Evolutionary conservation across 2,329 filamentous ascomycete species (phyloP).

Genomic region (Lachnellula hyalina): DNA sequence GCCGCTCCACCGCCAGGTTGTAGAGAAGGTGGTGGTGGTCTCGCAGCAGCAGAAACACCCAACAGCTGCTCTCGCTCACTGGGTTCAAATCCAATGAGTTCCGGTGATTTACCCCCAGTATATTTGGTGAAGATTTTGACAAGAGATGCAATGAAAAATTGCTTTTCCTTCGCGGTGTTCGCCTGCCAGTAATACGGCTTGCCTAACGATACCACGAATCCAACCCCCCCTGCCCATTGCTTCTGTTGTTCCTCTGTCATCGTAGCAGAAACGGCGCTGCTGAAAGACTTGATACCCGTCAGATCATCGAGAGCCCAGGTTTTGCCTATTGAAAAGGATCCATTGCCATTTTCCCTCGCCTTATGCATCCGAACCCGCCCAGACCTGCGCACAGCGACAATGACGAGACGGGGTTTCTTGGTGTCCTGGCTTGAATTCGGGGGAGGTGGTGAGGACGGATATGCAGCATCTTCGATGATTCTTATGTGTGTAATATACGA

Average conservation of each 20-base stretch:
- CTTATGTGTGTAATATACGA: conserved; percentile 97
- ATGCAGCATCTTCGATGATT: conserved; percentile 78
- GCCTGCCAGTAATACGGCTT: conserved; percentile 99
- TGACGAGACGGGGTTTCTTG: conserved; percentile 87
- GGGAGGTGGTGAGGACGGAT: conserved; percentile 80
- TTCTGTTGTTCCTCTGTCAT: conserved; percentile 57
- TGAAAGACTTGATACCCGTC: conserved; percentile 75
- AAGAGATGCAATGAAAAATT: conserved; percentile 94
- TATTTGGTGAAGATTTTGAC: conserved; percentile 98
- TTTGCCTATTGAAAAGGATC: conserved; percentile 94
- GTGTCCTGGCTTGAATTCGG: conserved; percentile 66
- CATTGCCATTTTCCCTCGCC: conserved; percentile 89
- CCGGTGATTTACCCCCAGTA: conserved; percentile 76
- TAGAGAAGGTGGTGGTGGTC: conserved; percentile 14
- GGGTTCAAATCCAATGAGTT: conserved; percentile 76
- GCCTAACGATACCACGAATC: conserved; percentile 81
- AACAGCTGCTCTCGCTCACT: conserved; percentile 72
- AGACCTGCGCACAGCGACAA: conserved; percentile 87
- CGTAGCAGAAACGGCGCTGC: conserved; percentile 52
- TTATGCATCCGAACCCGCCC: conserved; percentile 95
- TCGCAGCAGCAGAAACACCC: conserved; percentile 39
- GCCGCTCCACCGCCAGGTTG: conserved; percentile 14
- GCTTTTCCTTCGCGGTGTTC: conserved; percentile 90
- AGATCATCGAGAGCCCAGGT: conserved; percentile 97
- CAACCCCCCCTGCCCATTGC: conserved; percentile 74